Evolutionary conservation across 1,139 yeast genomes (phyloP).

Genomic region (Yamadazyma jaroonii): DNA sequence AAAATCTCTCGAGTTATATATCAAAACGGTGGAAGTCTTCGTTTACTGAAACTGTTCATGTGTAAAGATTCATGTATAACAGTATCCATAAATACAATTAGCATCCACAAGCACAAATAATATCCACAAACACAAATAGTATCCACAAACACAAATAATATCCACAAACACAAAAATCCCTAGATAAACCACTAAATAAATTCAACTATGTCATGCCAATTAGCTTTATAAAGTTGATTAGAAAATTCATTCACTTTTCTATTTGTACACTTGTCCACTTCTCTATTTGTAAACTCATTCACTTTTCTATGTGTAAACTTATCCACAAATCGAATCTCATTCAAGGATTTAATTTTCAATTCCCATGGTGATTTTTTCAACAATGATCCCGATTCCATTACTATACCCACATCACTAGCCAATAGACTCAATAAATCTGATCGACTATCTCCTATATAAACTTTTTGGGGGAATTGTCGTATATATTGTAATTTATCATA

Average conservation of each 20-base stretch:
- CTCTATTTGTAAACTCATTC: not conserved
- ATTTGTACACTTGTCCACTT: too few species aligned
- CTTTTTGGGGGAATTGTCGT: conserved; percentile 19
- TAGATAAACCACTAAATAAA: too few species aligned
- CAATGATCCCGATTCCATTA: conserved; percentile 34
- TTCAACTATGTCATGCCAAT: conserved; percentile 12
- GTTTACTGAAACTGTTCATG: too few species aligned
- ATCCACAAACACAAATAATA: too few species aligned
- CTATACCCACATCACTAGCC: conserved; percentile 48
- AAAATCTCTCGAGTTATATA: too few species aligned
- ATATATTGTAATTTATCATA: conserved; percentile 46
- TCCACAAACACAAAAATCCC: too few species aligned
- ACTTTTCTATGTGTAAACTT: not conserved
- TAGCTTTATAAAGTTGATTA: conserved; percentile 10
- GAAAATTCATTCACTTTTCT: not conserved
- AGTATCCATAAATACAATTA: too few species aligned
- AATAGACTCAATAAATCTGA: conserved; percentile 59
- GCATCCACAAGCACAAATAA: too few species aligned
- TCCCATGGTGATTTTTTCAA: conserved; percentile 14
- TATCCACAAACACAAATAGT: too few species aligned
- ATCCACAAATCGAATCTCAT: too few species aligned
- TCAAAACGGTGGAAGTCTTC: too few species aligned
- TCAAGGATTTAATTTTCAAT: not conserved
- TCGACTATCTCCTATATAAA: conserved; percentile 65
- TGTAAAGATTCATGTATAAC: too few species aligned